Conservation (phyloP, 345 rosid species). For the Salix suchowensis region DNA sequence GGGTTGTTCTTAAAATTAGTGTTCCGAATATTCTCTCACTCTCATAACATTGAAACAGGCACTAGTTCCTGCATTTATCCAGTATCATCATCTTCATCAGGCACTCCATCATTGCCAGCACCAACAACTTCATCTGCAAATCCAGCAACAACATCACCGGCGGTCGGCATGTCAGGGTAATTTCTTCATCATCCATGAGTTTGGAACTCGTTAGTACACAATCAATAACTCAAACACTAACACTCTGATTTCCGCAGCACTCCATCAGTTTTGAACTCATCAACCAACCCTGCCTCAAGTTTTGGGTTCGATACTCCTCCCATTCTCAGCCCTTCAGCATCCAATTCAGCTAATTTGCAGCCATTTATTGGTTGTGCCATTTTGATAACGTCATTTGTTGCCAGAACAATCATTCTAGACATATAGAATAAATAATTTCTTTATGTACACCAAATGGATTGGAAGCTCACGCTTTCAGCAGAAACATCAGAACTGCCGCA, state of each 20-base stretch:
- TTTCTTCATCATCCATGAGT: background rate
- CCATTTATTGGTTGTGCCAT: constrained; percentile 20
- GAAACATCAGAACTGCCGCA: constrained; percentile 7
- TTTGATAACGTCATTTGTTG: constrained; percentile 26
- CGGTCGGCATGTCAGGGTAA: constrained; percentile 44
- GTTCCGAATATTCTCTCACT: background rate
- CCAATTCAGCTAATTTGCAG: constrained; percentile 28
- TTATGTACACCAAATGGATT: constrained; percentile 15
- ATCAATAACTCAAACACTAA: background rate
- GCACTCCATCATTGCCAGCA: constrained; percentile 39
- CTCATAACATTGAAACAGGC: constrained; percentile 40
- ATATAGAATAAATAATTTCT: constrained; percentile 17
- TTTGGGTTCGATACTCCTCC: constrained; percentile 42
- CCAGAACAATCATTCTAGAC: constrained; percentile 18
- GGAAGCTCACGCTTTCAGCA: constrained; percentile 11
- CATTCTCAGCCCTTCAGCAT: constrained; percentile 25
- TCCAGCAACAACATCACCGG: constrained; percentile 24
- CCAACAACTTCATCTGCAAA: constrained; percentile 25
- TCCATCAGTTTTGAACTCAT: constrained; percentile 43
- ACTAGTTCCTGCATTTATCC: constrained; percentile 73
- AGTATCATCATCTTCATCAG: constrained; percentile 40
- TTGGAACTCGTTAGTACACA: background rate
- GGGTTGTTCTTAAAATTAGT: background rate
- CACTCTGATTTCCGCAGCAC: constrained; percentile 14
- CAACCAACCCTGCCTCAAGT: constrained; percentile 41